phyloP scores from a whole-genome alignment of 2,329 filamentous ascomycete species.

The Dactylellina cionopaga region DNA sequence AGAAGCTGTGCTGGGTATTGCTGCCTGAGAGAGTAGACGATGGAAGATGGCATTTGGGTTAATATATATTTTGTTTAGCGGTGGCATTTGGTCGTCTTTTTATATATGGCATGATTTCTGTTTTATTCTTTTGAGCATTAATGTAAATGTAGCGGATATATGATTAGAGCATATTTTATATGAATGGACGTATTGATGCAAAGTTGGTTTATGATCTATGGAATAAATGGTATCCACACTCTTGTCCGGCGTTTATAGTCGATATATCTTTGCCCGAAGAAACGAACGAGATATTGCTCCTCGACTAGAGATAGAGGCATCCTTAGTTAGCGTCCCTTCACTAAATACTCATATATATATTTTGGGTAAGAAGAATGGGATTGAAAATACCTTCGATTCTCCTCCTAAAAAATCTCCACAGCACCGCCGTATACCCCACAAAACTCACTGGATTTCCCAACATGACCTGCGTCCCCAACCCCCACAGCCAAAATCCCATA shows the following conservation, averaged over 20 bases:
- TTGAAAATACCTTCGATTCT: constrained; percentile 72
- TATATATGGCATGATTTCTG: constrained; percentile 7
- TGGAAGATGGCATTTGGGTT: neutral
- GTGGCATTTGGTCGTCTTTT: constrained; percentile 1
- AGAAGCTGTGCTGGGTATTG: constrained; percentile 53
- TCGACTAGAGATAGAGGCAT: constrained; percentile 69
- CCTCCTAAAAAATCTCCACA: constrained; percentile 85
- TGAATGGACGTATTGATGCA: neutral
- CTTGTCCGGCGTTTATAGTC: constrained; percentile 76
- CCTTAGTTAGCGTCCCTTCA: constrained; percentile 13
- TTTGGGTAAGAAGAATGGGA: neutral
- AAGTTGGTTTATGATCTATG: constrained; percentile 55
- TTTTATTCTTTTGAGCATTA: neutral
- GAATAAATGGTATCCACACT: constrained; percentile 83
- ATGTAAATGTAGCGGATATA: neutral
- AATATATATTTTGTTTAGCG: neutral
- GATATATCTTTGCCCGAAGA: constrained; percentile 85
- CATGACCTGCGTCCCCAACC: constrained; percentile 89
- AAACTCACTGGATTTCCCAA: constrained; percentile 86
- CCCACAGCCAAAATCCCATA: constrained; percentile 99
- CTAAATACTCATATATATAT: constrained; percentile 10
- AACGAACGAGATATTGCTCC: constrained; percentile 78
- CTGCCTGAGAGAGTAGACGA: neutral
- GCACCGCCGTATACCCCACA: constrained; percentile 74
- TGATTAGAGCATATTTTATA: neutral